Evolutionary conservation across 2,329 filamentous ascomycete genomes (phyloP), one percentile per base, ranked within the genome.

Genomic region (Arachnopeziza araneosa): DNA sequence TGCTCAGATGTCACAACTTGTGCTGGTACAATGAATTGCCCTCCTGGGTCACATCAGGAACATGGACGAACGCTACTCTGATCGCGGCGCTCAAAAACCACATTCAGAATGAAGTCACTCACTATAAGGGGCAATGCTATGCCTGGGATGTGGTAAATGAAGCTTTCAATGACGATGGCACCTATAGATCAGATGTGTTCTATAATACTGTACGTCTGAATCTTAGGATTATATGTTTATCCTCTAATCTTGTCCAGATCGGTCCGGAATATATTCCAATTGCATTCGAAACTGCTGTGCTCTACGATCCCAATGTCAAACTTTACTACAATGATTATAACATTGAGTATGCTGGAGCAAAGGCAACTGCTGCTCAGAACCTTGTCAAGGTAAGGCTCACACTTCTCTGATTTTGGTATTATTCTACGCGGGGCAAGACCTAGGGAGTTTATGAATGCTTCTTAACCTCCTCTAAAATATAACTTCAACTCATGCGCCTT

Each of bases 71-170:
- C 60, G 76, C 74, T 2, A 82, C 84, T 50, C 78, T 91, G 2
- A 79, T 78, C 17, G 73, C 75, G 3, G 79, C 83, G 22, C 75
- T 88, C 64, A 76, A 84, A 70, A 80, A 80, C 57, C 86, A 89
- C 72, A 84, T 90, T 65, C 77, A 79, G 61, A 78, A 81, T 63
- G 83, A 81, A 55, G 81, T 84, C 2, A 77, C 75, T 10, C 79
- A 87, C 70, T 87, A 82, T 75, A 82, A 82, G 70, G 80, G 82
- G 58, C 76, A 82, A 65, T 86, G 84, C 72, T 83, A 83, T 69
- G 78, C 80, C 30, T 89, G 84, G 84, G 85, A 88, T 61, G 85
- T 89, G 0, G 80, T 87, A 22, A 89, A 88, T 69, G 85, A 89
- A 74, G 82, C 80, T 12, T 78, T 85, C 56, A 78, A 81, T 59